Evolutionary conservation across 306 rosid species (phyloP).

Genomic region (Castanea mollissima): DNA sequence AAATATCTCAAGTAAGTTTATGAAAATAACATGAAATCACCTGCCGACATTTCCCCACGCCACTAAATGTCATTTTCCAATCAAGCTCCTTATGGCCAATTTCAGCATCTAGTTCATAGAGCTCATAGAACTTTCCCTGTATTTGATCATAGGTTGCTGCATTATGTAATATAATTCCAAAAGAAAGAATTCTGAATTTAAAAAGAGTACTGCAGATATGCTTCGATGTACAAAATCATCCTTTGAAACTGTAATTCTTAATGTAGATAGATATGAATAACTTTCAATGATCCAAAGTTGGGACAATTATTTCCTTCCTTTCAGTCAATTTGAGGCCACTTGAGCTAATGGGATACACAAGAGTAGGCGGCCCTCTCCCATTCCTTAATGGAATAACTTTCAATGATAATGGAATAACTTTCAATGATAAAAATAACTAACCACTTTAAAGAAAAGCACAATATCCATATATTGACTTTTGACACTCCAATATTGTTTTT

Average conservation of each 20-base stretch:
- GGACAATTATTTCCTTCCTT: background rate
- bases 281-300: background rate
- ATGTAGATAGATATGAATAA: background rate
- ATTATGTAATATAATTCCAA: conserved; percentile 13
- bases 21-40: conserved; percentile 34
- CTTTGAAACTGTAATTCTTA: background rate
- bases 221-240: background rate
- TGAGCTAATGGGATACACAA: background rate
- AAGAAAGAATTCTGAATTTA: conserved; percentile 11
- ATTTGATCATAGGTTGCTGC: conserved; percentile 14
- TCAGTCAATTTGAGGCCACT: background rate
- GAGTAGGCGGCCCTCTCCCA: background rate
- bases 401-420: too few relatives aligned
- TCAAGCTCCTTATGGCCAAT: conserved; percentile 97
- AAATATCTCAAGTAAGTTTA: background rate
- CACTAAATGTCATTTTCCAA: conserved; percentile 95
- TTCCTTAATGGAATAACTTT: background rate
- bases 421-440: conserved; percentile 35
- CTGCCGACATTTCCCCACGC: conserved; percentile 99
- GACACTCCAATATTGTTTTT: conserved; percentile 88
- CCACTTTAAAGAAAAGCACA: conserved; percentile 92
- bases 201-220: background rate
- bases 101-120: conserved; percentile 94
- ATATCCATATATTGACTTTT: conserved; percentile 94
- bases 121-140: conserved; percentile 97